Base-by-base conservation (phyloP, 2,329 filamentous ascomycete species). In the Pseudogymnoascus sp. region DNA sequence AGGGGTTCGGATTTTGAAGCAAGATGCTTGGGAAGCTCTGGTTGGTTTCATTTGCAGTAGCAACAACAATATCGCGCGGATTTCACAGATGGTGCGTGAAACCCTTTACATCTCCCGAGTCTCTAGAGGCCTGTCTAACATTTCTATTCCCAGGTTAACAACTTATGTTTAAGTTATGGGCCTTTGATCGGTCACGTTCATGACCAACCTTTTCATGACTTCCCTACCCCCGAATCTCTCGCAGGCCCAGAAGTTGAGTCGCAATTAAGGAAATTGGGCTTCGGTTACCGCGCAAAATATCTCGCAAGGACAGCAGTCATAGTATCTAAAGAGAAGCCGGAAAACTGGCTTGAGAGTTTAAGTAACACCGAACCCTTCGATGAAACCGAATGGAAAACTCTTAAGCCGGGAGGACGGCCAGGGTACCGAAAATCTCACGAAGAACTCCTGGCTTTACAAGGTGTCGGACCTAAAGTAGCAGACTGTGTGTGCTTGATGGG, bases 401-500 rank as follows among this genome's bases (percentile, higher is more conserved):
- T 77, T 62, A 75, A 81, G 62, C 75, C 81, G 71, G 78, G 82
- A 62, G 76, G 84, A 67, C n/a, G 73, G 74, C 23, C 74, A 70
- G 67, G 81, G 83, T 69, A 90, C 86, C 3, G 98, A 96, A 75
- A 83, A 61, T 93, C 95, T 0, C 95, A 97, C 71, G 87, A 90
- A 65, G 84, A 90, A 68, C 81, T 99, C 1, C 80, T 98, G 1
- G 78, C 83, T 5, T 81, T 99, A 21, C 86, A 92, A 64, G 95
- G 95, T 1, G 96, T 99, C 5, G 95, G 95, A 0, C 95, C 96
- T 0, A 99, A 99, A 75, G 95, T 99, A 0, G 90, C 95, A 5
- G 96, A 99, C 74, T 99, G 96, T 73, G 93, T 98, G 6, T 96
- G 90, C 73, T 79, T 99, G 19, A 97, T 99, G 90, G 96, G 96